Evolutionary conservation across 441 rosid species (phyloP), one percentile per base, ranked within the genome.

Genomic region (Populus hybrid): DNA sequence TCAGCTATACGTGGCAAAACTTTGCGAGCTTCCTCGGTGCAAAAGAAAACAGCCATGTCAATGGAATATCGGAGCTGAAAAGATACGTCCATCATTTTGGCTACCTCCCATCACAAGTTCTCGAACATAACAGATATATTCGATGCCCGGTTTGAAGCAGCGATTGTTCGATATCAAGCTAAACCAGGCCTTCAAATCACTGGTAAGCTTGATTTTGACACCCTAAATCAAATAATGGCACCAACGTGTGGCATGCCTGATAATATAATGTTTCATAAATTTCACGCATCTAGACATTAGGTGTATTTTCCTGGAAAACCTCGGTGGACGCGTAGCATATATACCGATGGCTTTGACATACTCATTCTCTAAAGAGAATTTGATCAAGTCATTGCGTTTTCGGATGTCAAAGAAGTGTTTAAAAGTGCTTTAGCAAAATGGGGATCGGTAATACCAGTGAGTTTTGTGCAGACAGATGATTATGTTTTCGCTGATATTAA

Each of bases 361-460:
- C 77, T 89, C 90, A 0, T 87, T 94, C 86, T 91, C 97, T 2
- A 89, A 87, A 24, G 89, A 82, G 28, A 82, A 90, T 74, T 21
- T 78, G 28, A 85, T 90, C 9, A 79, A 76, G 59, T 80, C 84
- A 78, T 69, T 94, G 64, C 86, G 83, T 9, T 56, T 70, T 23
- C 78, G 0, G 84, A 89, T 1, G 80, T 90, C 33, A 79, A 66
- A 71, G 72, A 38, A 21, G 91, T 85, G 65, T 90, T 94, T 45
- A 71, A 77, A 71, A 87, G 85, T 8, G 94, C 95, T 24, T 94
- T 94, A 50, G 40, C 79, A 3, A 81, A 80, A 69, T 93, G 99
- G 98, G 91, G 85, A 31, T 85, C 86, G 5, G 99, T 92, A 31
- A 92, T 91, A 73, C 97, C 97, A 0, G 84, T 93, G 14, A 86